Evolutionary conservation across 2,329 filamentous ascomycete genomes (phyloP).

Genomic region (Aspergillus nomiae): DNA sequence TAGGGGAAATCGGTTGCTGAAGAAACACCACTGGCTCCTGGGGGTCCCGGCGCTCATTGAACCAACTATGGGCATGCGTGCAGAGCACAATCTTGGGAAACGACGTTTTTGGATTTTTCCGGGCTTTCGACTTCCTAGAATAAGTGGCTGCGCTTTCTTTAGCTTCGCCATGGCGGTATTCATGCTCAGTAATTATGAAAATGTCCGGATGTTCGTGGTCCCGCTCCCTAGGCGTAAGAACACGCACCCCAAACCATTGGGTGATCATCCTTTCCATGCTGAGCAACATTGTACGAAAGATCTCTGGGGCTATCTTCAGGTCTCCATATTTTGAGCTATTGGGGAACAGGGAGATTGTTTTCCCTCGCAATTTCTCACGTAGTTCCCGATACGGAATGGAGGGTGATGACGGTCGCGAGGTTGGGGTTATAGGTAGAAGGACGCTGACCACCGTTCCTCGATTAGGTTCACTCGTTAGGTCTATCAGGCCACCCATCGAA

Average conservation of each 20-base stretch:
- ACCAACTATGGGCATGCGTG: not conserved
- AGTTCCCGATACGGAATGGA: not conserved
- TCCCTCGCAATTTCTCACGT: not conserved
- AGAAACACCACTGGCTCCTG: not conserved
- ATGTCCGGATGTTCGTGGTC: not conserved
- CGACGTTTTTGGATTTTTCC: not conserved
- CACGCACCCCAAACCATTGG: not conserved
- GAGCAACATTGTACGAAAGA: not conserved
- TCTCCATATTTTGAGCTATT: not conserved
- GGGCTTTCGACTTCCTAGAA: not conserved
- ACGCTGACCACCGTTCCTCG: not conserved
- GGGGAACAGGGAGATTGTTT: not conserved
- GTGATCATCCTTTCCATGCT: not conserved
- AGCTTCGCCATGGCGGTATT: not conserved
- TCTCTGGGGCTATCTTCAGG: not conserved
- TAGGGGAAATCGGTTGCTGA: not conserved
- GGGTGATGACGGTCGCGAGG: not conserved
- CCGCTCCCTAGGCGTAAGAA: not conserved
- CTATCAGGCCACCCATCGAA: conserved; percentile 4
- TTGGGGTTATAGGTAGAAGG: not conserved
- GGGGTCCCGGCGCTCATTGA: not conserved
- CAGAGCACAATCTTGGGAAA: not conserved
- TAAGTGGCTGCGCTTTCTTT: not conserved
- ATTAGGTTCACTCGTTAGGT: not conserved
- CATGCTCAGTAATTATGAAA: not conserved